Evolutionary conservation across 1,284 basidiomycete species (phyloP), one percentile per base, ranked within the genome.

Genomic region (Austroboletus novae-zelandiae): DNA sequence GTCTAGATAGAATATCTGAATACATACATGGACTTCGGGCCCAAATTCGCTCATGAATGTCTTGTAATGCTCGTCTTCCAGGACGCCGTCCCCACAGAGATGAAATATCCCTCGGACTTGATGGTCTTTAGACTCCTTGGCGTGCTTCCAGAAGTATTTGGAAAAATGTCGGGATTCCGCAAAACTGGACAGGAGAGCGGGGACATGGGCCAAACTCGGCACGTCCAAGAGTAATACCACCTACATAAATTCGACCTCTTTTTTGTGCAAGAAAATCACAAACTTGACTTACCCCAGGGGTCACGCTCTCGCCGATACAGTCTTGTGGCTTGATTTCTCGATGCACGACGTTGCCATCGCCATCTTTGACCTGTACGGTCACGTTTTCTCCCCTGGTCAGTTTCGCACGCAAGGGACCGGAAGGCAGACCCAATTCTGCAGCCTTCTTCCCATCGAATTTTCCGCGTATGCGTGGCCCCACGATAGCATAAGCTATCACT

Each of bases 381-480:
- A 90, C 70, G 17, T 74, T 70, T 66, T 84, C 66, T 9, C 80
- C 89, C 57, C 60, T 78, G 48, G 74, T 78, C 27, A 80, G 70
- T 58, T 60, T 64, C 23, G 74, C 66, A 41, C 75, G 64, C 64
- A 72, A 53, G 3, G 75, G 77, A 4, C 91, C 89, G 2, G 72
- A 71, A 2, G 80, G 76, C 4, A 98, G 74, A 9, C 87, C 86
- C 1, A 94, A 74, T 31, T 72, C 78, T 7, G 74, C 64, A 0
- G 94, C 91, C 56, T 81, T 84, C 50, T 71, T 69, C 0, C 71
- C 82, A 56, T 96, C 81, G 62, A 98, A 96, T 68, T 91, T 93
- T n/a, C 94, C 94, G 4, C 92, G 83, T 35, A 86, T 74, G 3
- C 76, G 76, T 0, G 93, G 90, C 0, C 92, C 91, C 43, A 91